These are phyloP conservation scores for Plasmopara muralis DNA, from an alignment of 352 stramenopile species.

Conservation along the genomic window DNA sequence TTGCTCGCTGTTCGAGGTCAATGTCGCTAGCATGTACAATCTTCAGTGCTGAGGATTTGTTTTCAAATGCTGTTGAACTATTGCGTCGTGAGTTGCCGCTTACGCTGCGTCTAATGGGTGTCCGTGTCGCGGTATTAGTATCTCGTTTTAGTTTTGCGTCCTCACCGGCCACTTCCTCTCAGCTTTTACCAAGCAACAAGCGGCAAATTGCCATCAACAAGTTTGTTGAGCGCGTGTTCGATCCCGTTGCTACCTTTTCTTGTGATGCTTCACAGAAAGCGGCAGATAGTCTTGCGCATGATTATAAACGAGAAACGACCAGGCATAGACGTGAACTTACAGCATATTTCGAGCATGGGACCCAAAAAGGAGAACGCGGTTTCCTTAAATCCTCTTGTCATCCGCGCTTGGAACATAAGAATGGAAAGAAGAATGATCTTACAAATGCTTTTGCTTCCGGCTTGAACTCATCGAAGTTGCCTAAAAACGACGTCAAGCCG, in stretches of 20 bases:
- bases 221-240: slow-evolving; percentile 23
- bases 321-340: not conserved
- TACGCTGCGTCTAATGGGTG: slow-evolving; percentile 57
- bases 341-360: not conserved
- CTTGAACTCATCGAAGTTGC: slow-evolving; percentile 1
- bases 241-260: slow-evolving; percentile 6
- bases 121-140: slow-evolving; percentile 48
- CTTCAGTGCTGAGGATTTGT: slow-evolving; percentile 41
- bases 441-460: slow-evolving; percentile 2
- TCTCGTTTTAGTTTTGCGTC: slow-evolving; percentile 8
- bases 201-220: slow-evolving; percentile 42
- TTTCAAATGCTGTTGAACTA: slow-evolving; percentile 35
- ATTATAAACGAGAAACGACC: slow-evolving; percentile 1
- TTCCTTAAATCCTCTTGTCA: not conserved
- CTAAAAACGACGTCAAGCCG: slow-evolving; percentile 22
- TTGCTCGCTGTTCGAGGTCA: slow-evolving; percentile 48
- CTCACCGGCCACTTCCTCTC: slow-evolving; percentile 4
- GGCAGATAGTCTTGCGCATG: not conserved
- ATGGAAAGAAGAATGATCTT: slow-evolving; percentile 4
- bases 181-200: slow-evolving; percentile 19
- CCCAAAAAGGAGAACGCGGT: not conserved
- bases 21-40: slow-evolving; percentile 37
- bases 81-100: slow-evolving; percentile 60
- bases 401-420: slow-evolving; percentile 4
- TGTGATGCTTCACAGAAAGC: not conserved